phyloP scores from a whole-genome alignment of 208 protist genomes.

The Acanthamoeba healyi region DNA sequence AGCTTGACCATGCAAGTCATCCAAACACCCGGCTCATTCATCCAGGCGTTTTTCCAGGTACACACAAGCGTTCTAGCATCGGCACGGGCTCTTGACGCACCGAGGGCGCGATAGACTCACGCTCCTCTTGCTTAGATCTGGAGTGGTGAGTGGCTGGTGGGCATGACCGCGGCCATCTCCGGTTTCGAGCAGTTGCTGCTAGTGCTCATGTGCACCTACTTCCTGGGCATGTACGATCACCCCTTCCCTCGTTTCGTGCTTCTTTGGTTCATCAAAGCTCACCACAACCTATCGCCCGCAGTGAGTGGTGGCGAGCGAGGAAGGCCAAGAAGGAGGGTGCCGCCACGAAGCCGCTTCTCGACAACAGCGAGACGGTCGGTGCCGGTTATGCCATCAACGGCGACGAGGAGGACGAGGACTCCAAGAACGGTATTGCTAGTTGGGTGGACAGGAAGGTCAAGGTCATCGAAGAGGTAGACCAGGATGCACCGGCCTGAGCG shows the following conservation, averaged over 20 bases:
- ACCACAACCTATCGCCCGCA: background rate
- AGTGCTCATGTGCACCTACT: constrained; percentile 42
- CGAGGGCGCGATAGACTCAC: no score
- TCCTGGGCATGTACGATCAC: background rate
- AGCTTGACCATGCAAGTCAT: constrained; percentile 68
- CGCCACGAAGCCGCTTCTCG: background rate
- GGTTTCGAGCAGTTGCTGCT: constrained; percentile 36
- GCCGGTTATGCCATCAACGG: background rate
- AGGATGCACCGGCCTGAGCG: background rate
- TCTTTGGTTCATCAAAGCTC: background rate
- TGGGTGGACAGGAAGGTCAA: background rate
- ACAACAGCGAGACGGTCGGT: background rate
- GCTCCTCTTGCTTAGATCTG: background rate
- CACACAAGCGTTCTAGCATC: no score
- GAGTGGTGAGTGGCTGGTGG: constrained; percentile 27
- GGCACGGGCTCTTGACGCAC: background rate
- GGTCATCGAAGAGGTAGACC: constrained; percentile 43
- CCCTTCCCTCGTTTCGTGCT: background rate
- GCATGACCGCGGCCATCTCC: constrained; percentile 51
- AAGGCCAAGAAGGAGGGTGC: background rate
- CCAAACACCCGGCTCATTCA: constrained; percentile 58
- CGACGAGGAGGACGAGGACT: background rate
- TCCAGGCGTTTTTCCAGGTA: constrained; percentile 58
- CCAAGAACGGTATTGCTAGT: background rate
- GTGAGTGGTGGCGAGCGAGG: background rate